Base-by-base conservation (phyloP, 257 asterid species). In the Ligustrum vulgare region DNA sequence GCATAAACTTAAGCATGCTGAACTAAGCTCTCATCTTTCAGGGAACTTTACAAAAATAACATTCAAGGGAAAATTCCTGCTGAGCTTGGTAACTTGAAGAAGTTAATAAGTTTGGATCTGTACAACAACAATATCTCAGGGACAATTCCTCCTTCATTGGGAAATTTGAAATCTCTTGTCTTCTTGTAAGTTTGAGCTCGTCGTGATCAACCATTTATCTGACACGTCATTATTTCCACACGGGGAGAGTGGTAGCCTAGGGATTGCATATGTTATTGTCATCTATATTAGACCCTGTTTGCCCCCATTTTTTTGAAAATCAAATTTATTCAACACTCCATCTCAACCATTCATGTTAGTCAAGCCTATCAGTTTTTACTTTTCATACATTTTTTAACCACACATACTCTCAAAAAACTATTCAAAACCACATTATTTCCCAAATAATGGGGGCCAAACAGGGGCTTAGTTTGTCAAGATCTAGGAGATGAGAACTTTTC, bases 21-120 rank as follows among this genome's bases (percentile, higher is more conserved):
- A 69, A 37, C 39, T 49, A 72, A 13, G 66, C 63, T 64, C 49
- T 70, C 32, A 22, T 75, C 43, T 36, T 78, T 80, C 88, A 92
- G 97, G 78, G 97, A 92, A 86, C 96, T 91, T 74, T 91, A 91
- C 90, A 88, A 87, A 81, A 91, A 91, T 74, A 88, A 89, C 75
- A 84, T 91, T 79, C 87, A 87, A 72, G 97, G 96, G 68, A 63
- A 77, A 43, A 91, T 91, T 75, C 97, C 97, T 13, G 70, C 75
- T 37, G 97, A 89, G 83, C 87, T 91, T 23, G 96, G 94, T 49
- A 83, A 87, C 79, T 86, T 91, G 88, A 91, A 88, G 88, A 89
- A 84, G 81, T 84, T 91, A 64, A 88, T 89, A 66, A 89, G 96
- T 81, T 84, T 91, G 96, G 96, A 91, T 81, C 86, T 91, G 43